Evolutionary conservation across 2,329 filamentous ascomycete species (phyloP).

Genomic region (Neofusicoccum kwambonambiense): DNA sequence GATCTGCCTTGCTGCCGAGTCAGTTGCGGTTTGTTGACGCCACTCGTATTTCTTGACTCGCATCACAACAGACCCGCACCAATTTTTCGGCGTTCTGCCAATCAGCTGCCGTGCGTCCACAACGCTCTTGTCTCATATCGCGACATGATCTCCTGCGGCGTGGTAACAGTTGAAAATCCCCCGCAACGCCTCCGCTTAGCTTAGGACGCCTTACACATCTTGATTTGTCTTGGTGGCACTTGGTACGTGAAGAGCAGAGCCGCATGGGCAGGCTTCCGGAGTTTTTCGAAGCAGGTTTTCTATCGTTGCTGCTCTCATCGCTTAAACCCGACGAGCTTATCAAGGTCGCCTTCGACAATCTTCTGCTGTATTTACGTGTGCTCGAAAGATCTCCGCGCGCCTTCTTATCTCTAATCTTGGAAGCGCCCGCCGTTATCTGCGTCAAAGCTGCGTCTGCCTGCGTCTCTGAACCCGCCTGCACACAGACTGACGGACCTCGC

Average conservation of each 20-base stretch:
- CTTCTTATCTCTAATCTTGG: too few species aligned
- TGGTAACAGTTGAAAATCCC: background rate
- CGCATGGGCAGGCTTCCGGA: too few species aligned
- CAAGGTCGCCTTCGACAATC: too few species aligned
- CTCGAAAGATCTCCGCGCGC: too few species aligned
- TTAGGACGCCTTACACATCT: too few species aligned
- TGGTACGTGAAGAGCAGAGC: too few species aligned
- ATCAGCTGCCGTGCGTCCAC: background rate
- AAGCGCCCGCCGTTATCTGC: background rate
- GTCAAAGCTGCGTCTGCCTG: background rate
- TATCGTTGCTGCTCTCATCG: too few species aligned
- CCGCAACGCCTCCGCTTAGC: background rate
- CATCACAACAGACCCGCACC: background rate
- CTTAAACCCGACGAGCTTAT: too few species aligned
- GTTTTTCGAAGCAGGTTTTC: too few species aligned
- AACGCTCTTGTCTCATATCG: background rate
- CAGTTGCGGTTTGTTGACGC: too few species aligned
- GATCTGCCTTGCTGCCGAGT: background rate
- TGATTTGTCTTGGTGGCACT: background rate
- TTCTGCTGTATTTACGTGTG: too few species aligned
- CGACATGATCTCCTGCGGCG: background rate
- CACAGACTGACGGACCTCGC: background rate
- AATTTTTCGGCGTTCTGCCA: background rate
- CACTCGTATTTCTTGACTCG: conserved; percentile 2
- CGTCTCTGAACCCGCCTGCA: background rate